These are phyloP conservation scores for Citrullus mucosospermus DNA, from an alignment of 306 rosid genomes.

Conservation along the genomic window DNA sequence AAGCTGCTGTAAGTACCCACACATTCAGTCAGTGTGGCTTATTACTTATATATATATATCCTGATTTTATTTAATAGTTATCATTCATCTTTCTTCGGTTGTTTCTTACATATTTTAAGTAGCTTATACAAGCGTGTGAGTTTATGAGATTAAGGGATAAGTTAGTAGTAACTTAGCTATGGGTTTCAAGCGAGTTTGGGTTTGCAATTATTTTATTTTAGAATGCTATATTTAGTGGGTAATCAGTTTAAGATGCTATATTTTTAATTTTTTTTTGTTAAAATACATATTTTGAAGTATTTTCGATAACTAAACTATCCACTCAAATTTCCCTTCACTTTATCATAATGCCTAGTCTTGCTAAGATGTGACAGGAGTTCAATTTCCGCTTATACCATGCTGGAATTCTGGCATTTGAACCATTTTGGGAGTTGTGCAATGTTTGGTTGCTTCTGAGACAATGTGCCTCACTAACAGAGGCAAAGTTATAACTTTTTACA, in stretches of 20 bases:
- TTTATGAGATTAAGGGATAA: neutral
- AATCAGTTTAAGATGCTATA: neutral
- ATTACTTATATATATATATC: constrained; percentile 13
- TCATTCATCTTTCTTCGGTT: neutral
- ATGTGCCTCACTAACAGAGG: neutral
- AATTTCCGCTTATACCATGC: neutral
- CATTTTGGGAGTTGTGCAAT: neutral
- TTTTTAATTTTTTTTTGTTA: neutral
- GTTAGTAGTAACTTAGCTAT: neutral
- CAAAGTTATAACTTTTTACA: neutral
- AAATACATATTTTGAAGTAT: neutral
- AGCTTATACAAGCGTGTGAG: neutral
- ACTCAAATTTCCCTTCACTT: neutral
- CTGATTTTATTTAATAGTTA: neutral
- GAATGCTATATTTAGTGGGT: neutral
- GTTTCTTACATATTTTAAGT: neutral
- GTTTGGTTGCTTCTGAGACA: neutral
- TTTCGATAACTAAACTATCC: neutral
- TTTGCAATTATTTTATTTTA: neutral
- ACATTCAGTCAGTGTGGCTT: constrained; percentile 15
- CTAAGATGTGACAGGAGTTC: neutral
- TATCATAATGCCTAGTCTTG: neutral
- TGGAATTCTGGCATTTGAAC: neutral
- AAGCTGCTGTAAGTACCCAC: constrained; percentile 71
- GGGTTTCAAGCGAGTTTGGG: neutral